These are phyloP conservation scores for Rhododendron simsii DNA, from an alignment of 148 eudicot genomes.

Conservation along the genomic window DNA sequence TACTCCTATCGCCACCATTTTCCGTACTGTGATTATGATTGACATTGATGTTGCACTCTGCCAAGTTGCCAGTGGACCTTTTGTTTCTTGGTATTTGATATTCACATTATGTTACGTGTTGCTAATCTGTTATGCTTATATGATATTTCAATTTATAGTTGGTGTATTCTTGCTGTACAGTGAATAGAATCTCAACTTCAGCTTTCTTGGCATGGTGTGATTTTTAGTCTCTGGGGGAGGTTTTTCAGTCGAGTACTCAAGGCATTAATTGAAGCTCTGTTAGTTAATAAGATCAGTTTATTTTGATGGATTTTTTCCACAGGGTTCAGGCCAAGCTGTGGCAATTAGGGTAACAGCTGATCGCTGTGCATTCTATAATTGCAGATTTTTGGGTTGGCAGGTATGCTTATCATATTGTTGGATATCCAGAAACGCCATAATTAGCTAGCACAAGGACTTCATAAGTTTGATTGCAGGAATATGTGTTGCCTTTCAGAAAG, in stretches of 20 bases:
- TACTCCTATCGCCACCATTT: background rate
- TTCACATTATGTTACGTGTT: background rate
- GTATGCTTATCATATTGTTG: conserved; percentile 25
- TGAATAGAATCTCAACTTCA: background rate
- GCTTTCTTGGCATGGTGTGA: background rate
- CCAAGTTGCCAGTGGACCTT: background rate
- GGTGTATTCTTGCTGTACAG: background rate
- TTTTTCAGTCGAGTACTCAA: background rate
- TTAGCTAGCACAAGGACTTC: background rate
- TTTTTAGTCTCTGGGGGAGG: background rate
- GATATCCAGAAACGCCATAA: background rate
- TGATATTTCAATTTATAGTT: background rate
- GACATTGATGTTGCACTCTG: background rate
- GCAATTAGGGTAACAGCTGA: conserved; percentile 90
- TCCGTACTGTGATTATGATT: background rate
- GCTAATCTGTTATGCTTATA: background rate
- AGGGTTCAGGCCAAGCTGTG: conserved; percentile 99
- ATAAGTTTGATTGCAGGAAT: background rate
- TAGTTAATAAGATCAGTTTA: background rate
- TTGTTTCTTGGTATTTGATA: background rate
- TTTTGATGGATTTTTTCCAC: background rate
- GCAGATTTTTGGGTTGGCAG: conserved; percentile 99
- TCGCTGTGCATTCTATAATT: conserved; percentile 84
- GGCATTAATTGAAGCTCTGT: background rate
- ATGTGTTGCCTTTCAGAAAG: background rate